phyloP scores from a whole-genome alignment of 495 filamentous ascomycete species.

The Hyphodiscus hymeniophilus region DNA sequence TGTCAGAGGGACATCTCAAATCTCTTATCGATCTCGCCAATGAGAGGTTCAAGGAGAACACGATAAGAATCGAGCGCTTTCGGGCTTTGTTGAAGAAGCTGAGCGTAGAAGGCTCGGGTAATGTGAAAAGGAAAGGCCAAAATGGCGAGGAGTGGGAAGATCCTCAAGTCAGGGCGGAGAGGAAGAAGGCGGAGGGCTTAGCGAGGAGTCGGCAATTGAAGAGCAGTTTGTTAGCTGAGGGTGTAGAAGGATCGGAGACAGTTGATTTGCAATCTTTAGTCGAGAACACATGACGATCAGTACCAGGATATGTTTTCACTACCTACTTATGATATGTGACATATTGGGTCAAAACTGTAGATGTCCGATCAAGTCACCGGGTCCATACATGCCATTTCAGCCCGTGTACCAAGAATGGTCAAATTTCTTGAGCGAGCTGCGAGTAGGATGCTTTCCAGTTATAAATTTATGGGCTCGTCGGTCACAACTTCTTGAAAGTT shows the following conservation, averaged over 20 bases:
- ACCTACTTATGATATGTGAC: too few species aligned
- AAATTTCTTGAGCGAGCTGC: too few species aligned
- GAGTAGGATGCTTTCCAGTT: too few species aligned
- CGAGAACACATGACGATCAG: not conserved
- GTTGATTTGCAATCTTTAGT: not conserved
- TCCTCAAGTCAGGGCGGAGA: conserved; percentile 19
- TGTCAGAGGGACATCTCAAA: conserved; percentile 36
- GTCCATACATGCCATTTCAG: too few species aligned
- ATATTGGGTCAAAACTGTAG: too few species aligned
- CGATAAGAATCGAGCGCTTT: conserved; percentile 59
- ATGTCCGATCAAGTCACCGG: too few species aligned
- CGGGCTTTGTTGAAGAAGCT: conserved; percentile 31
- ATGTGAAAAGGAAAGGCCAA: conserved; percentile 27
- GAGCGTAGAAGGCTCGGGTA: conserved; percentile 3
- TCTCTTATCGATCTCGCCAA: conserved; percentile 62
- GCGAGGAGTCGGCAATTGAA: conserved; percentile 3
- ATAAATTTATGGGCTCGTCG: too few species aligned
- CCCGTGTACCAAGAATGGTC: too few species aligned
- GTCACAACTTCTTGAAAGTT: too few species aligned
- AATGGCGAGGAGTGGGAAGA: conserved; percentile 48
- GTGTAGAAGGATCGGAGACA: not conserved
- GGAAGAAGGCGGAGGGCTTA: conserved; percentile 24
- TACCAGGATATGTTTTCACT: too few species aligned
- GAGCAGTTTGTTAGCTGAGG: not conserved
- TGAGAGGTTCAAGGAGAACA: conserved; percentile 68